A percentile compares a stretch with the other conserved stretches of the same genome.
Conservation (phyloP, 108 stramenopile species). For the Stephanodiscus minutulus region DNA sequence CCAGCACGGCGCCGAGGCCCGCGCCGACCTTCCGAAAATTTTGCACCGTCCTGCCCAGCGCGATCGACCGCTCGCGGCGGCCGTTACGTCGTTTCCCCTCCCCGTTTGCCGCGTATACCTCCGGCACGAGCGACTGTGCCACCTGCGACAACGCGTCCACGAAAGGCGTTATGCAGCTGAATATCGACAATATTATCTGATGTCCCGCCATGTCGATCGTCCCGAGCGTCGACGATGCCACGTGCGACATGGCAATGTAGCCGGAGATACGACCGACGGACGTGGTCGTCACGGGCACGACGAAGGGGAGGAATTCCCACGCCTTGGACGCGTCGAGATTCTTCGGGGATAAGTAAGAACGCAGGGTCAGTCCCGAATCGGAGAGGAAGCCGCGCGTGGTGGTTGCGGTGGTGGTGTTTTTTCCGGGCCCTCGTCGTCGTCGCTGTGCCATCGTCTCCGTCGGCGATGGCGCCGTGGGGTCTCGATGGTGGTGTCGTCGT, state of each 20-base stretch:
- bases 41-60: conserved; percentile 51
- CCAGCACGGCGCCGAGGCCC: conserved; percentile 63
- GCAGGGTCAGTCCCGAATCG: conserved; percentile 21
- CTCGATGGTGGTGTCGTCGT: conserved; percentile 5
- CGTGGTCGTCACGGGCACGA: conserved; percentile 78
- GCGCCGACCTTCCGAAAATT: conserved; percentile 77
- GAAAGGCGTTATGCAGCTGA: conserved; percentile 78
- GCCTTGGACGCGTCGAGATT: conserved; percentile 31
- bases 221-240: conserved; percentile 71
- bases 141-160: conserved; percentile 77
- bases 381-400: conserved; percentile 40
- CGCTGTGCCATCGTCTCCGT: neutral
- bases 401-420: conserved; percentile 18
- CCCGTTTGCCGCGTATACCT: conserved; percentile 48
- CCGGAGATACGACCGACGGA: conserved; percentile 76
- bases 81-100: neutral
- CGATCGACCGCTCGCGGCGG: conserved; percentile 49
- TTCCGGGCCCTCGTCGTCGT: neutral
- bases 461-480: conserved; percentile 6
- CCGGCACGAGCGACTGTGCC: conserved; percentile 80
- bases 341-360: conserved; percentile 10
- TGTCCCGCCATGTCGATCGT: conserved; percentile 81
- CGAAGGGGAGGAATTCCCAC: conserved; percentile 65
- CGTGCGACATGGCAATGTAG: conserved; percentile 86
- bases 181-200: conserved; percentile 76